These are phyloP conservation scores for Phytopythium sindhum DNA, from an alignment of 352 stramenopile species.

Conservation along the genomic window DNA sequence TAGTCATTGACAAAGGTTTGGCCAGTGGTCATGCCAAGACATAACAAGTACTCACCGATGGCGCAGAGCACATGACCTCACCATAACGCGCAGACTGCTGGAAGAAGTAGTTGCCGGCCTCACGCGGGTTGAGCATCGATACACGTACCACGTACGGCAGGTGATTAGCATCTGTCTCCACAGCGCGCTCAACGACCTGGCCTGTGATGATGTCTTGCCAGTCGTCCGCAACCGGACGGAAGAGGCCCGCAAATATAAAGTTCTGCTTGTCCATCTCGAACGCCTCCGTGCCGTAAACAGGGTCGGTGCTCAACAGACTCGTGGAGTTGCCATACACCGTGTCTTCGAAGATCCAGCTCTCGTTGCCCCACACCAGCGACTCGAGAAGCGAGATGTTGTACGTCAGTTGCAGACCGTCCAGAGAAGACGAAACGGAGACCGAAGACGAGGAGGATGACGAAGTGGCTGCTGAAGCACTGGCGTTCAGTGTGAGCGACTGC, in stretches of 20 bases:
- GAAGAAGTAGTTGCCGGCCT: slow-evolving; percentile 62
- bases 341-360: slow-evolving; percentile 47
- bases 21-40: not conserved
- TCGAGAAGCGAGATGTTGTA: slow-evolving; percentile 80
- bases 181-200: slow-evolving; percentile 55
- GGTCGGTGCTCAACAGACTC: slow-evolving; percentile 27
- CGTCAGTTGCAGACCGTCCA: slow-evolving; percentile 33
- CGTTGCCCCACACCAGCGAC: slow-evolving; percentile 64
- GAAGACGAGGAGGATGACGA: slow-evolving; percentile 21
- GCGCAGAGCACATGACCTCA: slow-evolving; percentile 67
- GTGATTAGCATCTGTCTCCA: slow-evolving; percentile 39
- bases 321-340: slow-evolving; percentile 30
- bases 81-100: slow-evolving; percentile 68
- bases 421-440: slow-evolving; percentile 8
- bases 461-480: slow-evolving; percentile 7
- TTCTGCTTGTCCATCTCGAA: slow-evolving; percentile 49
- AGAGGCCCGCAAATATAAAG: slow-evolving; percentile 52
- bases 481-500: slow-evolving; percentile 37
- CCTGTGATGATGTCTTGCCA: slow-evolving; percentile 52
- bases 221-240: slow-evolving; percentile 49
- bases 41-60: slow-evolving; percentile 33
- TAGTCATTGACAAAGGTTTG: not conserved
- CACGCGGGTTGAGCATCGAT: slow-evolving; percentile 49
- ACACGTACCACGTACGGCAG: slow-evolving; percentile 57
- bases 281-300: slow-evolving; percentile 36